Evolutionary conservation across 176 grass and related monocot species (phyloP).

Genomic region (Juncus inflexus): DNA sequence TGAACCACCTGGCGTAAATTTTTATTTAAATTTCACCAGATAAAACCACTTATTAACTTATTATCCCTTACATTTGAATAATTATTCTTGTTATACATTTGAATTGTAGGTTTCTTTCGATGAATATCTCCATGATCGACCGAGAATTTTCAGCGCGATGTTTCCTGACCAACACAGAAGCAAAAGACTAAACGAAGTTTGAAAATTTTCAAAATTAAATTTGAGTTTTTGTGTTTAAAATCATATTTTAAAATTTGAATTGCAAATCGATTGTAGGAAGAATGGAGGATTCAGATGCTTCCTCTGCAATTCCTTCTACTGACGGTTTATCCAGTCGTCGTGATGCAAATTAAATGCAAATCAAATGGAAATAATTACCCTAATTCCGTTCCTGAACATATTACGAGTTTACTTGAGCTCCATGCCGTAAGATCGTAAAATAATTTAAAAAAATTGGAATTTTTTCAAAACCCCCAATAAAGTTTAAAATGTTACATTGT

Average conservation of each 20-base stretch:
- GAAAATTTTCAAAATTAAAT: neutral
- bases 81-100: no score
- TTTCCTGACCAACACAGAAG: slow-evolving; percentile 64
- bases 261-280: slow-evolving; percentile 35
- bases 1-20: slow-evolving; percentile 57
- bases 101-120: slow-evolving; percentile 54
- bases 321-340: slow-evolving; percentile 65
- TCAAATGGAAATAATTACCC: slow-evolving; percentile 7
- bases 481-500: no score
- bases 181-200: slow-evolving; percentile 57
- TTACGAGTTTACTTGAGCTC: slow-evolving; percentile 44
- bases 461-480: neutral
- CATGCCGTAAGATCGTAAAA: slow-evolving; percentile 33
- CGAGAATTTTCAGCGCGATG: slow-evolving; percentile 69
- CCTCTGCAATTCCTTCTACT: slow-evolving; percentile 77
- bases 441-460: neutral
- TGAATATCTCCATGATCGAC: slow-evolving; percentile 56
- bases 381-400: slow-evolving; percentile 11
- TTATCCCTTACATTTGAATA: neutral
- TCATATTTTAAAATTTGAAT: neutral
- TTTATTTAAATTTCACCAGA: neutral
- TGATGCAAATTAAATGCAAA: slow-evolving; percentile 49
- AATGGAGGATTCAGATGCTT: slow-evolving; percentile 66
- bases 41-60: slow-evolving; percentile 1
- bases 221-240: neutral